Evolutionary conservation across 2,329 filamentous ascomycete genomes (phyloP).

Genomic region (Ophiocordyceps robertsii): DNA sequence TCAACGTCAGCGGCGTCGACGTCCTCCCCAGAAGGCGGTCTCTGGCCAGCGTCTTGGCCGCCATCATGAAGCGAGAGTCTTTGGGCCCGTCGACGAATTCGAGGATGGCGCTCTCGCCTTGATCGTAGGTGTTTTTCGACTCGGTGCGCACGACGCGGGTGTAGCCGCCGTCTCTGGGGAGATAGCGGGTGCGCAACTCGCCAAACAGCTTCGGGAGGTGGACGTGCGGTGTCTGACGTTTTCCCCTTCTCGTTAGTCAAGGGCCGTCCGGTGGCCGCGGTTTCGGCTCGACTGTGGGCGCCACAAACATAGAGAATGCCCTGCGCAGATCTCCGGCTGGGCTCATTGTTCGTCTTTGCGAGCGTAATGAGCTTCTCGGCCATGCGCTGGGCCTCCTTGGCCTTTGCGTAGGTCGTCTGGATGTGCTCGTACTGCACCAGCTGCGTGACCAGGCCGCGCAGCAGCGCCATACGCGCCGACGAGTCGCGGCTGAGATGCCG

Average conservation of each 20-base stretch:
- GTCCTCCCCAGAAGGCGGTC: slow-evolving; percentile 39
- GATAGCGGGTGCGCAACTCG: slow-evolving; percentile 67
- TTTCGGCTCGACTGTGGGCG: not conserved
- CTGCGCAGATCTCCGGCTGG: slow-evolving; percentile 59
- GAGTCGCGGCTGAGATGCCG: slow-evolving; percentile 78
- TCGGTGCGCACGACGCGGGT: slow-evolving; percentile 89
- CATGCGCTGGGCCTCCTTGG: slow-evolving; percentile 87
- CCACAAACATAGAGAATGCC: slow-evolving; percentile 70
- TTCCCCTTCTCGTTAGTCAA: not conserved
- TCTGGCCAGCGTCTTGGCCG: slow-evolving; percentile 68
- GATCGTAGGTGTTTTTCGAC: slow-evolving; percentile 69
- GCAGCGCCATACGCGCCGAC: slow-evolving; percentile 77
- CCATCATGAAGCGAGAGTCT: slow-evolving; percentile 91
- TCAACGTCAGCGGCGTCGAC: slow-evolving; percentile 57
- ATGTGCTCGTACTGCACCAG: slow-evolving; percentile 90
- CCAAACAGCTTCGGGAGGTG: slow-evolving; percentile 82
- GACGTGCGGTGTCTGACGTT: slow-evolving; percentile 46
- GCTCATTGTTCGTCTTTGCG: slow-evolving; percentile 85
- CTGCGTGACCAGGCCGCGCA: slow-evolving; percentile 91
- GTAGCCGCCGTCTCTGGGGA: slow-evolving; percentile 73
- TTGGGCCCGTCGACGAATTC: slow-evolving; percentile 89
- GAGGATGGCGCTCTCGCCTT: slow-evolving; percentile 79
- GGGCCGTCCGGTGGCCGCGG: too few species aligned
- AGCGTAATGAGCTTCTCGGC: slow-evolving; percentile 91
- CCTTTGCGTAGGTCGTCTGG: slow-evolving; percentile 89